Evolutionary conservation across 495 filamentous ascomycete species (phyloP).

Genomic region (Opeltia flavorubescens): DNA sequence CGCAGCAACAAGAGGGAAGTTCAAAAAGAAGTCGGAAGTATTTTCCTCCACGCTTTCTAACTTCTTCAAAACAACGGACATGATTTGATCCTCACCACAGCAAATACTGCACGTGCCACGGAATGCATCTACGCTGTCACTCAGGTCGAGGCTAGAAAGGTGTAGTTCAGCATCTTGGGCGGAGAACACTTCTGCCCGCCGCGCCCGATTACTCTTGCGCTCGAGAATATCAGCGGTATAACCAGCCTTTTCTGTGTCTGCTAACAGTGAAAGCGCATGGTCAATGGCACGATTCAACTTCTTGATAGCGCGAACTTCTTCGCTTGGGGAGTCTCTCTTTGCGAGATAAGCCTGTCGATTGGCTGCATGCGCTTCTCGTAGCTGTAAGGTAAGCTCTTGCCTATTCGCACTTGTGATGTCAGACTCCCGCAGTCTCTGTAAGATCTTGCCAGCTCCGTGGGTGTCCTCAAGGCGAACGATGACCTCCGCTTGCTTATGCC

Average conservation of each 20-base stretch:
- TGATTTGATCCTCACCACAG: constrained; percentile 20
- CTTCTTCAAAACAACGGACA: constrained; percentile 23
- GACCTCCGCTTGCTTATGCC: constrained; percentile 8
- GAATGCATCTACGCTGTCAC: constrained; percentile 10
- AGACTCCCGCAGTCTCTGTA: constrained; percentile 3
- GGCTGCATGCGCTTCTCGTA: constrained; percentile 8
- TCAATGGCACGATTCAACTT: constrained; percentile 17
- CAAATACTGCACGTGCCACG: constrained; percentile 22
- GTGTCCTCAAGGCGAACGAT: constrained; percentile 8
- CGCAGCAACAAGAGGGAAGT: constrained; percentile 11
- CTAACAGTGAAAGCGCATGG: constrained; percentile 11
- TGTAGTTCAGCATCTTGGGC: constrained; percentile 9
- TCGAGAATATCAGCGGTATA: constrained; percentile 18
- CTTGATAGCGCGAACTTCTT: constrained; percentile 7
- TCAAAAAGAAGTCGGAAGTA: constrained; percentile 16
- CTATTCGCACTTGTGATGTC: neutral
- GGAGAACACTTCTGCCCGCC: constrained; percentile 16
- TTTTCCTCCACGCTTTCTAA: constrained; percentile 14
- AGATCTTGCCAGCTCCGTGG: constrained; percentile 8
- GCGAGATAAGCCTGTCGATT: constrained; percentile 4
- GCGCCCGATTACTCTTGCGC: constrained; percentile 17
- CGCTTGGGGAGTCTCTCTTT: constrained; percentile 1
- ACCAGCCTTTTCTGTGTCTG: constrained; percentile 11
- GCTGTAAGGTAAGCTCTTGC: constrained; percentile 1
- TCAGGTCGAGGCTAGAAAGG: constrained; percentile 8